phyloP scores from a whole-genome alignment of 108 stramenopile species.

The Cylindrotheca closterium region DNA sequence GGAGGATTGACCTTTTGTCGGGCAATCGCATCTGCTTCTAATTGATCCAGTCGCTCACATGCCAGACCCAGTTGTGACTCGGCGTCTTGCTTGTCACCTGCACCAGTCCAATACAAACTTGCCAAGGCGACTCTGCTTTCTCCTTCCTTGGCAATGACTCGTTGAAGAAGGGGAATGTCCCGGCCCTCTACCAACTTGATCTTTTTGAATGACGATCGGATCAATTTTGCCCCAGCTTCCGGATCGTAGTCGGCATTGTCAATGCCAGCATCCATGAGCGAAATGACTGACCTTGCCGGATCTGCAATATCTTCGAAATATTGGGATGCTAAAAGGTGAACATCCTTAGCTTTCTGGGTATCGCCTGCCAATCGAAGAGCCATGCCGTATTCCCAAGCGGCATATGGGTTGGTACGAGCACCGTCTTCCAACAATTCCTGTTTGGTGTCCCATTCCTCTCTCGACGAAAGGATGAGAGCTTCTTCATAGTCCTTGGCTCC shows the following conservation, averaged over 20 bases:
- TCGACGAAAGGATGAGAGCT: slow-evolving; percentile 38
- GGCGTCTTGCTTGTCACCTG: slow-evolving; percentile 43
- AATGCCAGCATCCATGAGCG: slow-evolving; percentile 64
- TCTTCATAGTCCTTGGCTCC: slow-evolving; percentile 60
- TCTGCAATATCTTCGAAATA: slow-evolving; percentile 76
- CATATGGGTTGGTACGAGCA: slow-evolving; percentile 71
- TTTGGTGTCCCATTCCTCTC: slow-evolving; percentile 59
- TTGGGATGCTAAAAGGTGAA: slow-evolving; percentile 49
- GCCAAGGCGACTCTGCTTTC: slow-evolving; percentile 76
- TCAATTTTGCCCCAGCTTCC: slow-evolving; percentile 12
- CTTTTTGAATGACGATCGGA: slow-evolving; percentile 50
- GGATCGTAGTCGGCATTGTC: slow-evolving; percentile 38
- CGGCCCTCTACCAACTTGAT: slow-evolving; percentile 58
- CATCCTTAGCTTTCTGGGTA: slow-evolving; percentile 39
- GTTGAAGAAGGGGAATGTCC: slow-evolving; percentile 70
- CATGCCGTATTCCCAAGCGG: slow-evolving; percentile 85
- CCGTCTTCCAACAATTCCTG: slow-evolving; percentile 57
- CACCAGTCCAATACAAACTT: slow-evolving; percentile 57
- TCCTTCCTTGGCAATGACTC: slow-evolving; percentile 81
- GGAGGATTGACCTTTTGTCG: slow-evolving; percentile 37
- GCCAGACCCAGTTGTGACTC: slow-evolving; percentile 62
- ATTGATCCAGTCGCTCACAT: slow-evolving; percentile 71
- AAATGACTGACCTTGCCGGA: slow-evolving; percentile 60
- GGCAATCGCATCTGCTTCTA: slow-evolving; percentile 59
- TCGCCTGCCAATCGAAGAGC: slow-evolving; percentile 40